Evolutionary conservation across 352 stramenopile species (phyloP).

Genomic region (Phytophthora tentaculata): DNA sequence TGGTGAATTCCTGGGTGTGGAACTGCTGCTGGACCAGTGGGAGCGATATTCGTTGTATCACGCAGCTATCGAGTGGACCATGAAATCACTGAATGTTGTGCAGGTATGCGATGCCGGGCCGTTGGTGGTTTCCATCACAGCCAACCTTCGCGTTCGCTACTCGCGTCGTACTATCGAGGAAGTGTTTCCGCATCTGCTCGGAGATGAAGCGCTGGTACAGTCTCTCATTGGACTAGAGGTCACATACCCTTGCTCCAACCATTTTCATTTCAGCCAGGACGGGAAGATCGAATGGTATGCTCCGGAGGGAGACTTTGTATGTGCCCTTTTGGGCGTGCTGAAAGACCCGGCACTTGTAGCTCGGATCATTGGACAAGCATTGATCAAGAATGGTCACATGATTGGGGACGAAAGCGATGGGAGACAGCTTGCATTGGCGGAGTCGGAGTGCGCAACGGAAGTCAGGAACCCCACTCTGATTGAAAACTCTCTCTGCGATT

Average conservation of each 20-base stretch:
- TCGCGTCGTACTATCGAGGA: slow-evolving; percentile 54
- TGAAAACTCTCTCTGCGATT: no score
- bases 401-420: slow-evolving; percentile 45
- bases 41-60: slow-evolving; percentile 63
- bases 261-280: slow-evolving; percentile 47
- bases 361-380: slow-evolving; percentile 41
- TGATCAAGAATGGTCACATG: slow-evolving; percentile 53
- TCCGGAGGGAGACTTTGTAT: slow-evolving; percentile 47
- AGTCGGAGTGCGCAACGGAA: not conserved
- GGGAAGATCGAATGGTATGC: slow-evolving; percentile 56
- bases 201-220: slow-evolving; percentile 40
- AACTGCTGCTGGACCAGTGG: slow-evolving; percentile 57
- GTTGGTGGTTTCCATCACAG: slow-evolving; percentile 39
- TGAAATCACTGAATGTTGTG: slow-evolving; percentile 50
- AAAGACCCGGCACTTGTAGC: slow-evolving; percentile 34
- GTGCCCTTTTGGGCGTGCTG: slow-evolving; percentile 38
- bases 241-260: slow-evolving; percentile 49
- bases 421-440: slow-evolving; percentile 7
- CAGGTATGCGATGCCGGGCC: slow-evolving; percentile 29
- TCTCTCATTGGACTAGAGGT: slow-evolving; percentile 51
- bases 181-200: slow-evolving; percentile 56
- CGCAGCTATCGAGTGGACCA: slow-evolving; percentile 45
- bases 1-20: slow-evolving; percentile 45
- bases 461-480: not conserved
- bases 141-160: slow-evolving; percentile 46